A percentile compares a stretch with the other conserved stretches of the same genome.
Evolutionary conservation across 1,284 basidiomycete genomes (phyloP).

Genomic region (Trametes sp.): DNA sequence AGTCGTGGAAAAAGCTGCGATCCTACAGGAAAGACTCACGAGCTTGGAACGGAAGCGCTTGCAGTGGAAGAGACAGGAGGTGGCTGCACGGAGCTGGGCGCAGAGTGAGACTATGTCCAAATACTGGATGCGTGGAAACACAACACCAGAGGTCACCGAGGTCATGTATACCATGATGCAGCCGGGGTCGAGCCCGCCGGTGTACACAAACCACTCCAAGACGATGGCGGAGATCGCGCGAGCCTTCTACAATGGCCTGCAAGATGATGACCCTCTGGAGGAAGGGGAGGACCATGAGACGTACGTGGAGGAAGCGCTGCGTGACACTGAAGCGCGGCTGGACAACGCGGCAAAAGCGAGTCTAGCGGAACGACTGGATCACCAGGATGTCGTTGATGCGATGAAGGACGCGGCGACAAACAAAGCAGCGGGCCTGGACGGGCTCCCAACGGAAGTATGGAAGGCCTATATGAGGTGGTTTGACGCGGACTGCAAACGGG

Average conservation of each 20-base stretch:
- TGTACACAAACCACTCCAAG: neutral
- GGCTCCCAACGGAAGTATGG: no score
- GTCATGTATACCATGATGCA: neutral
- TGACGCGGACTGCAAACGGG: no score
- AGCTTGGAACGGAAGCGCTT: neutral
- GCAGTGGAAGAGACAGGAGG: neutral
- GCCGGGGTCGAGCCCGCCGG: neutral
- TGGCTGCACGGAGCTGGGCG: slow-evolving; percentile 11
- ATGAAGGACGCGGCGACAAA: no score
- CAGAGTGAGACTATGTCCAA: slow-evolving; percentile 42
- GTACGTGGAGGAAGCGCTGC: neutral
- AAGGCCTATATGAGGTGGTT: no score
- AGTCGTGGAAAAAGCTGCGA: neutral
- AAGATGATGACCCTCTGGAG: neutral
- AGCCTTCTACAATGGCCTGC: neutral
- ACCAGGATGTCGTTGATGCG: no score
- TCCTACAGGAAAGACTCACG: neutral
- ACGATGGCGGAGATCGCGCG: neutral
- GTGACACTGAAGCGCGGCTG: neutral
- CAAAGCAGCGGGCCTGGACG: no score
- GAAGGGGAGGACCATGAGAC: neutral
- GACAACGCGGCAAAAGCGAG: neutral
- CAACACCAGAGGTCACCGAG: neutral
- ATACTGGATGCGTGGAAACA: slow-evolving; percentile 41
- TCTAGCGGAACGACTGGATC: no score